Conservation (phyloP, 2,329 filamentous ascomycete species). For the Ophiostoma ips region DNA sequence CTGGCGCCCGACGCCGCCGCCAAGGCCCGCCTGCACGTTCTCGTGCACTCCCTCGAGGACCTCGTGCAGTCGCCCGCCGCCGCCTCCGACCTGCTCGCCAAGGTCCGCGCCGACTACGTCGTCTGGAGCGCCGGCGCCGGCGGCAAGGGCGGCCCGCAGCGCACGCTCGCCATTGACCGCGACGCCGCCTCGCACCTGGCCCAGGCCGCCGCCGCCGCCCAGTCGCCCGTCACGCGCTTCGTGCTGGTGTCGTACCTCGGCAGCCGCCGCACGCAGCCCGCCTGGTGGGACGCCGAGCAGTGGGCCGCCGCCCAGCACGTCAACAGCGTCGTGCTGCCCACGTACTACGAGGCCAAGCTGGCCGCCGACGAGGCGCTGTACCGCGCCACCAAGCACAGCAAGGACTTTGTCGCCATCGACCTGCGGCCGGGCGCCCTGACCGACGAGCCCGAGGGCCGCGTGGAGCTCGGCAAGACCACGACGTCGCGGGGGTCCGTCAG, state of each 20-base stretch:
- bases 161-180: conserved; percentile 34
- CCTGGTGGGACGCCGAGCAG: conserved; percentile 40
- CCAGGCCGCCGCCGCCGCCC: conserved; percentile 35
- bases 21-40: conserved; percentile 51
- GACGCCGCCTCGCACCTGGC: conserved; percentile 52
- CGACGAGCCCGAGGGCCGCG: conserved; percentile 30
- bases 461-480: conserved; percentile 34
- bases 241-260: conserved; percentile 49
- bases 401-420: conserved; percentile 32
- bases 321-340: conserved; percentile 29
- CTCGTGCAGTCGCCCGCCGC: conserved; percentile 44
- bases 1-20: conserved; percentile 23
- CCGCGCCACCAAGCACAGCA: conserved; percentile 27
- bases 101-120: conserved; percentile 49
- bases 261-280: conserved; percentile 35
- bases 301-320: conserved; percentile 30
- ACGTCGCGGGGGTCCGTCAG: conserved; percentile 28
- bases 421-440: conserved; percentile 39
- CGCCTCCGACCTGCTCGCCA: conserved; percentile 47
- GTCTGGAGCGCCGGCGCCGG: conserved; percentile 54
- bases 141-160: conserved; percentile 41
- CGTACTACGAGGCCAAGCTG: conserved; percentile 47
- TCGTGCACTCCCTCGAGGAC: conserved; percentile 59
- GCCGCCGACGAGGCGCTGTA: conserved; percentile 45
- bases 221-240: conserved; percentile 37